Conservation (phyloP, 148 eudicot genomes). For the Cornus kousa region DNA sequence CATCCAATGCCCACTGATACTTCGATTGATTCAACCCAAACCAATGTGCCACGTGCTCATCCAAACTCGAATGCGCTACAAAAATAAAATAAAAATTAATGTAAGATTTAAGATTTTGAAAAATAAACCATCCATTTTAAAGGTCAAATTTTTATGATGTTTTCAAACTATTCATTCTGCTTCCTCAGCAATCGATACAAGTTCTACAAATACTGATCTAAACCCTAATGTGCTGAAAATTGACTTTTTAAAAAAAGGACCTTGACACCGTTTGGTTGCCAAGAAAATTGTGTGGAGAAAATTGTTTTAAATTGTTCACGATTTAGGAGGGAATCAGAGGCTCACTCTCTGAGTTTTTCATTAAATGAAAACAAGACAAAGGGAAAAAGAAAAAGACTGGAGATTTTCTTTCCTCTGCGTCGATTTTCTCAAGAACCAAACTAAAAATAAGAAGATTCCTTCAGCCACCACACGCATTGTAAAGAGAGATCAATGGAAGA, state of each 20-base stretch:
- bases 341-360: no score
- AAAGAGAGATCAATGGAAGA: background rate
- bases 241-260: background rate
- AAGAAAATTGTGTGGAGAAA: background rate
- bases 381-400: no score
- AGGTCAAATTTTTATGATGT: background rate
- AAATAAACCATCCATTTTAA: background rate
- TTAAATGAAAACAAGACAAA: background rate
- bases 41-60: slow-evolving; percentile 87
- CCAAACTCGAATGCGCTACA: slow-evolving; percentile 87
- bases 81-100: background rate
- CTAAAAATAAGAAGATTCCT: background rate
- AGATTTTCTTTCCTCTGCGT: background rate
- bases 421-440: slow-evolving; percentile 1
- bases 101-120: no score
- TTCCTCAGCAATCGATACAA: background rate
- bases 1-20: slow-evolving; percentile 98
- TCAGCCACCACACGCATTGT: background rate
- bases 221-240: background rate
- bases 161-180: background rate
- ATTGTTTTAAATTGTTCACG: background rate
- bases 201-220: background rate
- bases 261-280: background rate
- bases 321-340: background rate
- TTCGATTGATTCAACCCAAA: slow-evolving; percentile 90